Evolutionary conservation across 1,139 yeast genomes (phyloP), one percentile per base, ranked within the genome.

Genomic region (Wickerhamomyces sp.): DNA sequence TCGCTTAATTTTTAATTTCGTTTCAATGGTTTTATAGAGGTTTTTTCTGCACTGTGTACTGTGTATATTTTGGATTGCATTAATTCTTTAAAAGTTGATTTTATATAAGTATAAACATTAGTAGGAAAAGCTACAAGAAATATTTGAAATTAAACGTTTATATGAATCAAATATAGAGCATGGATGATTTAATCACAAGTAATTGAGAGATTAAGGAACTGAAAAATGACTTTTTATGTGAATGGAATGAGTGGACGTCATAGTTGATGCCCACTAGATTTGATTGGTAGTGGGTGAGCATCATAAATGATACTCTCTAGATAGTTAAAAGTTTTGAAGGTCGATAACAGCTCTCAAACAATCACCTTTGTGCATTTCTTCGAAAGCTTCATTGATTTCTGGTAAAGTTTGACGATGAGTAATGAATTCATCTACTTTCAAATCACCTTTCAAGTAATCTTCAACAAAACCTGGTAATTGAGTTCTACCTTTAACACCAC

Each of bases 401-500:
- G 70, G 76, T 62, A 92, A 77, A 33, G 78, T 69, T 61, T 82
- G 90, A 68, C 86, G 80, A 72, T 89, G 95, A 33, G 98, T 92
- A 59, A 92, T 85, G 65, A 88, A 92, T 61, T 92, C 96, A 57
- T 90, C 96, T 45, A 94, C 96, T 72, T 85, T 88, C 60, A 92
- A 74, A 54, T 74, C 75, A 51, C 97, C 97, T 31, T 69, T 65
- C 71, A 86, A 65, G 66, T 90, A 92, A 61, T 86, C 90, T 44
- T 88, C 81, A 42, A 92, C 96, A 47, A 90, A 74, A 17, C 82
- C 89, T 39, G 96, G 97, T 70, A 92, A 78, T 71, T 92, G 96
- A 35, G 96, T 62, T 72, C 97, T 84, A 60, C 98, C 98, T 72
- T 92, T 92, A 62, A 92, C 90, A 62, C 97, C 98, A 59, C 98